These are phyloP conservation scores for Trifolium repens DNA, from an alignment of 306 rosid genomes.

Conservation along the genomic window DNA sequence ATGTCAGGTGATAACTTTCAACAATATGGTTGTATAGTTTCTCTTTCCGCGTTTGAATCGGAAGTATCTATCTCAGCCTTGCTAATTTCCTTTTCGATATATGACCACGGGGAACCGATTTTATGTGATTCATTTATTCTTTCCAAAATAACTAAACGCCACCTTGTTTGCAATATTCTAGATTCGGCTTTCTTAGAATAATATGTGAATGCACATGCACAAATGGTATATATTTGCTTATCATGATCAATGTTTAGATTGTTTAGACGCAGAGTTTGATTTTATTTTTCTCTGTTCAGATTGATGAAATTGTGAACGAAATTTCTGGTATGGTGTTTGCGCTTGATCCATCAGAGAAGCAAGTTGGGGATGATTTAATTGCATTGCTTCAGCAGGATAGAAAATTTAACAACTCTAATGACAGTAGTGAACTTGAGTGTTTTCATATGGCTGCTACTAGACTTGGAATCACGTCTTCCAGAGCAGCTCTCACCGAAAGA, in stretches of 20 bases:
- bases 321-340: conserved; percentile 61
- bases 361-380: conserved; percentile 82
- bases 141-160: conserved; percentile 13
- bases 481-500: conserved; percentile 94
- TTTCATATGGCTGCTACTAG: conserved; percentile 91
- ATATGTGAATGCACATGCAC: conserved; percentile 10
- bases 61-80: background rate
- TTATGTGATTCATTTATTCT: background rate
- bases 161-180: conserved; percentile 8
- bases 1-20: conserved; percentile 67
- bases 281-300: conserved; percentile 49
- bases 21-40: conserved; percentile 24
- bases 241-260: conserved; percentile 13
- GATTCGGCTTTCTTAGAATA: conserved; percentile 17
- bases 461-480: conserved; percentile 94
- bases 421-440: conserved; percentile 85
- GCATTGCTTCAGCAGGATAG: conserved; percentile 90
- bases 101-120: background rate
- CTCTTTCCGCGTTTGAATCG: conserved; percentile 23
- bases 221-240: conserved; percentile 7
- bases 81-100: conserved; percentile 12
- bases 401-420: conserved; percentile 65
- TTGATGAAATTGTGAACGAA: conserved; percentile 71
- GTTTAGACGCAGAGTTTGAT: conserved; percentile 14
- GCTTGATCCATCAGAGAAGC: conserved; percentile 88